Evolutionary conservation across 116 monocot species (phyloP).

Genomic region (Cymodocea nodosa): DNA sequence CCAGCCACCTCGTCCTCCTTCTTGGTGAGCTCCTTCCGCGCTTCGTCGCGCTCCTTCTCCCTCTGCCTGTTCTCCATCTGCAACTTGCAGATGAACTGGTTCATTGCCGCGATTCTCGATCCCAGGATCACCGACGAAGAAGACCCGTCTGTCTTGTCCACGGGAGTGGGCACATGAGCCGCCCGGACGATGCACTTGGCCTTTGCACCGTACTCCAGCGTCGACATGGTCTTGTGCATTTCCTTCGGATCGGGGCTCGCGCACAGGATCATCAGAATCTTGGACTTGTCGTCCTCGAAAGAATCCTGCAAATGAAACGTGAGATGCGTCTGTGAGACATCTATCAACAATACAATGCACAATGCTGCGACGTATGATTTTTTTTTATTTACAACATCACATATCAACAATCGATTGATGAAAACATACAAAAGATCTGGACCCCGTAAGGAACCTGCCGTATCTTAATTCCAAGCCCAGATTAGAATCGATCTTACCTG

Average conservation of each 20-base stretch:
- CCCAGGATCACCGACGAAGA: conserved; percentile 27
- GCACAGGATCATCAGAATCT: conserved; percentile 94
- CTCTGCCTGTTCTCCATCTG: conserved; percentile 64
- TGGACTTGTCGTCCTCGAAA: conserved; percentile 88
- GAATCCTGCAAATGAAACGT: conserved; percentile 49
- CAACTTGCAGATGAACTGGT: conserved; percentile 82
- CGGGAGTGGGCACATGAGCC: conserved; percentile 59
- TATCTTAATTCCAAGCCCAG: neutral
- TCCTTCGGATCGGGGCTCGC: conserved; percentile 93
- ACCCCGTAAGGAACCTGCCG: too few relatives aligned
- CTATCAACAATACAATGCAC: neutral
- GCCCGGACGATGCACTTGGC: conserved; percentile 90
- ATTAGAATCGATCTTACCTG: conserved; percentile 36
- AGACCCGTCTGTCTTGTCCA: conserved; percentile 7
- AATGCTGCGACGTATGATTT: too few relatives aligned
- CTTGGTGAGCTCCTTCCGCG: conserved; percentile 29
- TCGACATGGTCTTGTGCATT: conserved; percentile 84
- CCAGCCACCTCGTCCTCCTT: conserved; percentile 51
- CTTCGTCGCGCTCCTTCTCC: conserved; percentile 52
- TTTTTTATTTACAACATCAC: too few relatives aligned
- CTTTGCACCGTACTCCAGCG: conserved; percentile 93
- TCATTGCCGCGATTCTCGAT: conserved; percentile 78
- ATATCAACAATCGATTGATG: too few relatives aligned
- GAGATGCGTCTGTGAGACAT: neutral
- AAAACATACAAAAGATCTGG: too few relatives aligned